These are phyloP conservation scores for Penicillium hesseltinei DNA, from an alignment of 2,329 filamentous ascomycete genomes.

Conservation along the genomic window DNA sequence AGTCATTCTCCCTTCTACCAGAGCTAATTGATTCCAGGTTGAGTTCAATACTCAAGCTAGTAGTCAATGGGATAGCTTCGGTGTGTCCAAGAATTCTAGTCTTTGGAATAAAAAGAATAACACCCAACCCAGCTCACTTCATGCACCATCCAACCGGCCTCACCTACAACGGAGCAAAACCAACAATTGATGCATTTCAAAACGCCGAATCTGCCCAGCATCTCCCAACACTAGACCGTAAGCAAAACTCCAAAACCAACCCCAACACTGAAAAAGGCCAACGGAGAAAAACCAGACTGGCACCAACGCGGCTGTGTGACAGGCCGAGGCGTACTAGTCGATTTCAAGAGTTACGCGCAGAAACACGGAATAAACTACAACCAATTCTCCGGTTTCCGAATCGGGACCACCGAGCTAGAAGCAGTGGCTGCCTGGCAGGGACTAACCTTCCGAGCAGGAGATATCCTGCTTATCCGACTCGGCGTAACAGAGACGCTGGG, in stretches of 20 bases:
- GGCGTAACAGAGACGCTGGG: slow-evolving; percentile 22
- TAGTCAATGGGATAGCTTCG: slow-evolving; percentile 49
- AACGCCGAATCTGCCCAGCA: background rate
- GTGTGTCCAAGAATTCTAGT: slow-evolving; percentile 27
- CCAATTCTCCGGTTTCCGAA: slow-evolving; percentile 45
- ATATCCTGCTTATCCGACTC: slow-evolving; percentile 26
- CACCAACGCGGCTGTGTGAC: slow-evolving; percentile 46
- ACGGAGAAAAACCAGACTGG: slow-evolving; percentile 33
- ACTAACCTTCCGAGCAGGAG: slow-evolving; percentile 17
- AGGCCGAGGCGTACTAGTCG: slow-evolving; percentile 53
- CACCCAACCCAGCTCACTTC: slow-evolving; percentile 17
- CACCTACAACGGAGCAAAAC: slow-evolving; percentile 34
- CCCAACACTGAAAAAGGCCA: background rate
- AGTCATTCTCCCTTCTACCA: background rate
- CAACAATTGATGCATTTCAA: slow-evolving; percentile 26
- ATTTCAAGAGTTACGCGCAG: slow-evolving; percentile 57
- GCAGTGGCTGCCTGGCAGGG: slow-evolving; percentile 20
- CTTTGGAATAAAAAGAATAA: background rate
- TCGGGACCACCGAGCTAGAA: slow-evolving; percentile 18
- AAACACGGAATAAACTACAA: slow-evolving; percentile 57
- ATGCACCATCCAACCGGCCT: slow-evolving; percentile 24
- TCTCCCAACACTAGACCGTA: slow-evolving; percentile 27
- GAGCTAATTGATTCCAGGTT: slow-evolving; percentile 16
- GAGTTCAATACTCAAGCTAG: slow-evolving; percentile 49
- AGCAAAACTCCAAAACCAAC: background rate